Base-by-base conservation (phyloP, 2,329 filamentous ascomycete species). In the Cladobotryum mycophilum region DNA sequence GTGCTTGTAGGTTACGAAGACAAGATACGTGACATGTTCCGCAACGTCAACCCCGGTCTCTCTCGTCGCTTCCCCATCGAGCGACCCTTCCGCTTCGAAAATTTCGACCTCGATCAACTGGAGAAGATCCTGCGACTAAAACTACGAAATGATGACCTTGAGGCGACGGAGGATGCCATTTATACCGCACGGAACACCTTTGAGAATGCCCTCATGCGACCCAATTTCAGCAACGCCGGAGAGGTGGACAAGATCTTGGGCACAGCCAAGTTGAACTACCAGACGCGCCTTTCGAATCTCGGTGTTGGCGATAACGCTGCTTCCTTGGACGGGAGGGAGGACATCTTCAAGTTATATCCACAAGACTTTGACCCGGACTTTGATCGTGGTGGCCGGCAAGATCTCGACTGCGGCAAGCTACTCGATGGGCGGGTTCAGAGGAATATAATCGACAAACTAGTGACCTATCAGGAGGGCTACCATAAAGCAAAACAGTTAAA, bases 191-290 rank as follows among this genome's bases (percentile, higher is more conserved):
- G 82, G 47, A 81, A 85, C 1, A 70, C 84, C 9, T 70, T 91
- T 0, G 64, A 67, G 2, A 74, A 82, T 2, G 76, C 78, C 0
- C 76, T 84, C 1, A 85, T 86, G 55, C 73, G 80, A 0, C 78
- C 81, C 0, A 79, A 88, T 56, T 90, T 90, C 65, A 85, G 85
- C 1, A 91, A 91, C 56, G 87, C 79, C 0, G 85, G 86, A 0
- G 85, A 88, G 51, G 76, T 91, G 0, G 82, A 90, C 42, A 88
- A 55, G 0, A 33, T 63, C 0, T 54, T 64, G 0, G 56, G 49
- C 1, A 51, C 47, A 6, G 61, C 61, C 2, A 60, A 56, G 18
- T 42, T 51, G 4, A 60, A 50, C 1, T 56, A 48, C 12, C 38
- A 43, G 14, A 18, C 1, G 2, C 47, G 47, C 7, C 33, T 17